phyloP scores from a whole-genome alignment of 345 rosid genomes.

The Raphanus raphanistrum region DNA sequence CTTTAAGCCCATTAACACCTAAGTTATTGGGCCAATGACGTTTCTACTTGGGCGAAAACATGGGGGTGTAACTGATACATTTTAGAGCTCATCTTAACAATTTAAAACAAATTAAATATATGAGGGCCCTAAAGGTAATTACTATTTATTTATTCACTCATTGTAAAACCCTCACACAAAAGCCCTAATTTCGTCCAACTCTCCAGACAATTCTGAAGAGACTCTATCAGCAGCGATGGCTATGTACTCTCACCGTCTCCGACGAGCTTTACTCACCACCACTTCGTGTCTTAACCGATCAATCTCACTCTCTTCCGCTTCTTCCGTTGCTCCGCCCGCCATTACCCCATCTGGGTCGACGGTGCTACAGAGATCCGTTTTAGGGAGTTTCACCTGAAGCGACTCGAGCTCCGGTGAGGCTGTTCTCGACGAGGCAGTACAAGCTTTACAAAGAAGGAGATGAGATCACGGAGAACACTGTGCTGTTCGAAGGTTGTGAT shows the following conservation, averaged over 20 bases:
- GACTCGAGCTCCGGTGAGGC: slow-evolving; percentile 18
- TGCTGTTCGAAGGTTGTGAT: slow-evolving; percentile 88
- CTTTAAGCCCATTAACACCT: slow-evolving; percentile 4
- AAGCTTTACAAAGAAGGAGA: slow-evolving; percentile 65
- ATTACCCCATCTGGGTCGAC: neutral
- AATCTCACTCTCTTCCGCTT: slow-evolving; percentile 29
- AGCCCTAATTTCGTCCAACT: slow-evolving; percentile 33
- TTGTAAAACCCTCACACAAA: slow-evolving; percentile 21
- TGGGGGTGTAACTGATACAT: neutral
- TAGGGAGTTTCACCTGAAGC: slow-evolving; percentile 31
- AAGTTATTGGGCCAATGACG: neutral
- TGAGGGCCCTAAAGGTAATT: neutral
- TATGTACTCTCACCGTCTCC: slow-evolving; percentile 48
- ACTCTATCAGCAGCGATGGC: slow-evolving; percentile 43
- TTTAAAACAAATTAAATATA: neutral
- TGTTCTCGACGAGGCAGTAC: slow-evolving; percentile 38
- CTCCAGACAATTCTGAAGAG: neutral
- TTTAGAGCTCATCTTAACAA: neutral
- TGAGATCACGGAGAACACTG: slow-evolving; percentile 67
- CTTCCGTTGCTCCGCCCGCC: slow-evolving; percentile 4
- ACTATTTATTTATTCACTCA: neutral
- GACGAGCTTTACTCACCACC: slow-evolving; percentile 50
- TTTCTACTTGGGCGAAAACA: neutral
- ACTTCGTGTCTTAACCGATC: slow-evolving; percentile 39
- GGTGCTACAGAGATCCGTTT: slow-evolving; percentile 18